A percentile compares a stretch with the other conserved stretches of the same genome.
These are phyloP conservation scores for Paraphoma chrysanthemicola DNA, from an alignment of 2,329 filamentous ascomycete species.

Conservation along the genomic window DNA sequence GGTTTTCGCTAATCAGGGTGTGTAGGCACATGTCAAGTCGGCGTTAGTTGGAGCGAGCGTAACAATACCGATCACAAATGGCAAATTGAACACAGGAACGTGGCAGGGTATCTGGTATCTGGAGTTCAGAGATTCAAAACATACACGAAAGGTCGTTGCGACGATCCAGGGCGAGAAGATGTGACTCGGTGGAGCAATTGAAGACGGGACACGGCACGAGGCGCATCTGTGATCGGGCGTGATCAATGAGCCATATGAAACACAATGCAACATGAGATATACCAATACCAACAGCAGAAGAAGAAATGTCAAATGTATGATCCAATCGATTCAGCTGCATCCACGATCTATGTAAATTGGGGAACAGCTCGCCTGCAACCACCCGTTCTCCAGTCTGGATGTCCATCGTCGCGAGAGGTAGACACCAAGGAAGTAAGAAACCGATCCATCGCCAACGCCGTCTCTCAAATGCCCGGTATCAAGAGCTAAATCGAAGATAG, in stretches of 20 bases:
- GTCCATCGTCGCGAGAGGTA: neutral
- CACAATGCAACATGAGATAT: neutral
- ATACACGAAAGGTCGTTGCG: conserved; percentile 82
- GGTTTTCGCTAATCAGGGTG: neutral
- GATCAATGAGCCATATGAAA: neutral
- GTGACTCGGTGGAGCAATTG: conserved; percentile 20
- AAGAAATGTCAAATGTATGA: neutral
- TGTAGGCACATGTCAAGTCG: conserved; percentile 87
- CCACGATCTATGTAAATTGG: neutral
- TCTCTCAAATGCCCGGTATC: neutral
- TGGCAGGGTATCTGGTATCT: conserved; percentile 97
- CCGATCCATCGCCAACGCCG: neutral
- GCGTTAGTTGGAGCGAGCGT: conserved; percentile 88
- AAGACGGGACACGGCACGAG: neutral
- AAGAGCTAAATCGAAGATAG: no score
- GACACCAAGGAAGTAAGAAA: neutral
- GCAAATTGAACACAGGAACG: conserved; percentile 72
- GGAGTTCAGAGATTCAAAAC: conserved; percentile 81
- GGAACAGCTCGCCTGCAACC: neutral
- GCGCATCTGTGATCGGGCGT: no score
- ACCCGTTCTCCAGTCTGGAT: neutral
- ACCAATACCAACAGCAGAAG: no score
- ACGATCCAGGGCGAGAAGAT: conserved; percentile 89
- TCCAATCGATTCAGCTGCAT: neutral
- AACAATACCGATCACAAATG: conserved; percentile 88